Evolutionary conservation across 2,329 filamentous ascomycete genomes (phyloP).

Genomic region (Colletotrichum siamense): DNA sequence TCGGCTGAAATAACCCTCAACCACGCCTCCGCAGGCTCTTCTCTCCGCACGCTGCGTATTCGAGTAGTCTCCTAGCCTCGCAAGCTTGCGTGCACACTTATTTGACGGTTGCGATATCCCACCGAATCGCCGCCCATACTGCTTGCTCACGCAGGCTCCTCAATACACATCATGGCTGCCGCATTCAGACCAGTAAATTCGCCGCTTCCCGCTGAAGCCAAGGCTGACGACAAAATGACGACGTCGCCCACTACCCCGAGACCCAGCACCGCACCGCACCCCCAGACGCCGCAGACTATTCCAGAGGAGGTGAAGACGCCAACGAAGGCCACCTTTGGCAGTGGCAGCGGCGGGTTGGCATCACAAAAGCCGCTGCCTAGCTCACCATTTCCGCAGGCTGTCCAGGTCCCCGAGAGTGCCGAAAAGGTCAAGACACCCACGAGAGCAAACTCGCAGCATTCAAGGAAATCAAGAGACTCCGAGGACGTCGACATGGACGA

Average conservation of each 20-base stretch:
- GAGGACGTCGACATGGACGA: slow-evolving; percentile 81
- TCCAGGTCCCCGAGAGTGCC: slow-evolving; percentile 52
- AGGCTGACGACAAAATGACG: slow-evolving; percentile 40
- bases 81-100: neutral
- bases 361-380: slow-evolving; percentile 60
- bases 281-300: slow-evolving; percentile 4
- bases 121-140: slow-evolving; percentile 7
- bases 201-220: slow-evolving; percentile 36
- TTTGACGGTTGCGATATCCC: slow-evolving; percentile 20
- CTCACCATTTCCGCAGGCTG: slow-evolving; percentile 56
- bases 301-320: slow-evolving; percentile 64
- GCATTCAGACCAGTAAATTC: slow-evolving; percentile 56
- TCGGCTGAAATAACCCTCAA: neutral
- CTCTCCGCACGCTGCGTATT: neutral
- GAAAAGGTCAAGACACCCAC: slow-evolving; percentile 47
- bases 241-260: slow-evolving; percentile 40
- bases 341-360: slow-evolving; percentile 37
- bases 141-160: neutral
- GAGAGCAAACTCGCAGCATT: slow-evolving; percentile 65
- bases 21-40: neutral
- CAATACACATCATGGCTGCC: slow-evolving; percentile 45
- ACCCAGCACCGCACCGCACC: slow-evolving; percentile 39
- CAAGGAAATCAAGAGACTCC: slow-evolving; percentile 65
- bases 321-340: slow-evolving; percentile 61
- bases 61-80: neutral